A percentile compares a stretch with the other conserved stretches of the same genome.
These are phyloP conservation scores for Luffa acutangula DNA, from an alignment of 306 rosid species.

Conservation along the genomic window DNA sequence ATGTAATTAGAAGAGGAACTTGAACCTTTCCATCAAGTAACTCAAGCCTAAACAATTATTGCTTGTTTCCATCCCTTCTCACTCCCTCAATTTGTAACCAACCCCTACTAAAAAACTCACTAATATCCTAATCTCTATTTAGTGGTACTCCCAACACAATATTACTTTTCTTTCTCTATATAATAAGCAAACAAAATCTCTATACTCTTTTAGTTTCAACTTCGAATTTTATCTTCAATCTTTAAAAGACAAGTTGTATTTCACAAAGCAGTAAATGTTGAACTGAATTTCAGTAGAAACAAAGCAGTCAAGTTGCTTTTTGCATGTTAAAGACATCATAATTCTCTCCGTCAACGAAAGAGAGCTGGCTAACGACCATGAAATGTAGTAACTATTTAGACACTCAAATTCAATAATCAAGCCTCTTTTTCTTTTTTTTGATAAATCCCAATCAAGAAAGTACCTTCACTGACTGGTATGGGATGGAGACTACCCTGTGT, in stretches of 20 bases:
- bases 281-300: neutral
- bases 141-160: neutral
- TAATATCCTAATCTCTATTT: neutral
- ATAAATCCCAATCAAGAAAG: neutral
- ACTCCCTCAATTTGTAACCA: too few species aligned
- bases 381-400: neutral
- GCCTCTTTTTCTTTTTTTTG: neutral
- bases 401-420: neutral
- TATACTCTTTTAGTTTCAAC: neutral
- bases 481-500: constrained; percentile 67
- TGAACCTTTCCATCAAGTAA: neutral
- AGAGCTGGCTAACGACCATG: neutral
- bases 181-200: neutral
- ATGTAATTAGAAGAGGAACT: neutral
- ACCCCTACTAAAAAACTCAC: neutral
- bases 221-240: constrained; percentile 2
- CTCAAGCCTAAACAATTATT: neutral
- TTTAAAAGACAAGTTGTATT: neutral
- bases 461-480: constrained; percentile 80
- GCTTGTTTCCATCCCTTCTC: neutral
- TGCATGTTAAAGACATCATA: neutral
- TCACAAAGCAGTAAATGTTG: neutral
- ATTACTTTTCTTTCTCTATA: neutral
- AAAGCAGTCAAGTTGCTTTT: neutral
- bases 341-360: neutral